A percentile compares a stretch with the other conserved stretches of the same genome.
phyloP scores from a whole-genome alignment of 2,329 filamentous ascomycete species.

The Zarea fungicola region DNA sequence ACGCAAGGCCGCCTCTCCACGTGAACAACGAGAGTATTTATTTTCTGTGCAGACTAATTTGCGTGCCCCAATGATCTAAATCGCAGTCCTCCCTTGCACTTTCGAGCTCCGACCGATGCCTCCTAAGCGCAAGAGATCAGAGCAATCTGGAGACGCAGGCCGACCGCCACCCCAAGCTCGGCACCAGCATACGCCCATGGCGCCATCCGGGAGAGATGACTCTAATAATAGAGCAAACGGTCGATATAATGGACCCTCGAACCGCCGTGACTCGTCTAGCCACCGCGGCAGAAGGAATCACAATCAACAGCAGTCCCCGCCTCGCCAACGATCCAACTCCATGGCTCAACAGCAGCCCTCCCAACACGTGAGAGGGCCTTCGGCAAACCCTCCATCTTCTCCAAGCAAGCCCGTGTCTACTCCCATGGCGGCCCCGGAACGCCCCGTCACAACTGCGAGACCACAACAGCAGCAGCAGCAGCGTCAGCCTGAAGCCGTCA shows the following conservation, averaged over 20 bases:
- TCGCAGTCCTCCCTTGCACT: slow-evolving; percentile 12
- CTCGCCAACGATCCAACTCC: slow-evolving; percentile 12
- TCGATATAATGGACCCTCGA: slow-evolving; percentile 41
- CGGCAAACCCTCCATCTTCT: background rate
- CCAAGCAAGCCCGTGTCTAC: slow-evolving; percentile 4
- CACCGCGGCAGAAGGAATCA: slow-evolving; percentile 21
- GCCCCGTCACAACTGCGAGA: background rate
- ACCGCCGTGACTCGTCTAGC: slow-evolving; percentile 47
- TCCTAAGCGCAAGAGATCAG: slow-evolving; percentile 56
- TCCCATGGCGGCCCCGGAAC: too few relatives aligned
- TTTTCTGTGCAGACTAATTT: background rate
- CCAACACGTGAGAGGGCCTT: background rate
- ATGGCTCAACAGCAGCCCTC: background rate
- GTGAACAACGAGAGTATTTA: too few relatives aligned
- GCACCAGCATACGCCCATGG: slow-evolving; percentile 50
- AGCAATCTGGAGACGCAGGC: slow-evolving; percentile 43
- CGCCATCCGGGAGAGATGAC: slow-evolving; percentile 54
- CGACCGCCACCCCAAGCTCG: slow-evolving; percentile 61
- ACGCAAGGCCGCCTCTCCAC: background rate
- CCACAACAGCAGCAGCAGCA: slow-evolving; percentile 14
- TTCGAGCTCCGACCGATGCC: slow-evolving; percentile 43
- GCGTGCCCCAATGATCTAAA: slow-evolving; percentile 31
- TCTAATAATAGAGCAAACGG: slow-evolving; percentile 41
- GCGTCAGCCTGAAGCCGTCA: slow-evolving; percentile 12
- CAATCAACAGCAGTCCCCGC: slow-evolving; percentile 14